Evolutionary conservation across 2,329 filamentous ascomycete species (phyloP).

Genomic region (Talaromyces sp.): DNA sequence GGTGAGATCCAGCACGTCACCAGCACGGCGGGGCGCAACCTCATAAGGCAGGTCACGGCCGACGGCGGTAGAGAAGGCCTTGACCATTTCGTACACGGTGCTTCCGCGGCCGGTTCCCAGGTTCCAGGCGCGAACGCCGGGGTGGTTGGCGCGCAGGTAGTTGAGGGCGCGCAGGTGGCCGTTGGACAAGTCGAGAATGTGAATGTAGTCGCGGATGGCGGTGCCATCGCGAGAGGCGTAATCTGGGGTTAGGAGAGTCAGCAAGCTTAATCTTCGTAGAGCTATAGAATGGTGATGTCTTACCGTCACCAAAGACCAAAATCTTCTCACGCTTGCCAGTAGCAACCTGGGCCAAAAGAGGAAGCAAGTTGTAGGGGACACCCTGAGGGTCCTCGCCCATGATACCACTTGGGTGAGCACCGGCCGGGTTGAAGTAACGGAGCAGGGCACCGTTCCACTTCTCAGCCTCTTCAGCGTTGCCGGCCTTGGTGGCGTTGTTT

Average conservation of each 20-base stretch:
- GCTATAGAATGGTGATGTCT: constrained; percentile 22
- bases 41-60: constrained; percentile 83
- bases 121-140: constrained; percentile 94
- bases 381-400: constrained; percentile 98
- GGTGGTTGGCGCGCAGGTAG: constrained; percentile 76
- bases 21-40: constrained; percentile 73
- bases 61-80: constrained; percentile 83
- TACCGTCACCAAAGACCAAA: constrained; percentile 88
- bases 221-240: constrained; percentile 88
- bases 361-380: constrained; percentile 91
- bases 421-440: constrained; percentile 96
- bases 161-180: constrained; percentile 87
- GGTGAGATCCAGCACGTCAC: constrained; percentile 91
- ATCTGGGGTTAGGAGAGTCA: constrained; percentile 50
- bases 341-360: constrained; percentile 89
- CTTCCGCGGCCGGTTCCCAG: constrained; percentile 89
- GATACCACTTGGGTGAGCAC: constrained; percentile 88
- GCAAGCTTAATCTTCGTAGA: background rate
- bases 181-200: constrained; percentile 82
- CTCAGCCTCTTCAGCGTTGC: constrained; percentile 64
- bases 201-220: constrained; percentile 96
- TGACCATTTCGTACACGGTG: constrained; percentile 96
- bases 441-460: constrained; percentile 92
- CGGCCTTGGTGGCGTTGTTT: constrained; percentile 73
- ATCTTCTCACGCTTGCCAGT: constrained; percentile 93